phyloP scores from a whole-genome alignment of 2,329 filamentous ascomycete genomes.

The Fonsecaea pugnacius region DNA sequence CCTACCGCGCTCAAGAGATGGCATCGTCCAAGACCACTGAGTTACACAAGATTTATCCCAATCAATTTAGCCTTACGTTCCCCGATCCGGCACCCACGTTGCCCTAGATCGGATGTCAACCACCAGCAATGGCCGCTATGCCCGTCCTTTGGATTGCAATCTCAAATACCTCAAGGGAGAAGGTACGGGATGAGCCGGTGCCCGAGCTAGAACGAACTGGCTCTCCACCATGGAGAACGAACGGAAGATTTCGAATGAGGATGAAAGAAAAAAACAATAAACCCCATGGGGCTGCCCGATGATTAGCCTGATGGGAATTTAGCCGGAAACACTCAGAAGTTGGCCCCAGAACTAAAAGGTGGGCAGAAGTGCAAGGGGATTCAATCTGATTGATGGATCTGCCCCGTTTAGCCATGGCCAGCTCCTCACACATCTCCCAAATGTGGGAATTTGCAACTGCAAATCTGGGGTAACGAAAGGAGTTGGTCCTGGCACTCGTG shows the following conservation, averaged over 20 bases:
- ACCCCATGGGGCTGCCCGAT: constrained; percentile 13
- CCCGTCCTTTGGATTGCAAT: neutral
- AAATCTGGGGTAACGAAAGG: constrained; percentile 11
- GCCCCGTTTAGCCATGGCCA: constrained; percentile 7
- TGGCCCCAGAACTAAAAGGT: neutral
- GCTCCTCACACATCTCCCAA: neutral
- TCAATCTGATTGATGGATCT: constrained; percentile 7
- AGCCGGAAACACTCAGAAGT: constrained; percentile 8
- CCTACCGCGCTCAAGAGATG: neutral
- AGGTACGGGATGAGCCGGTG: neutral
- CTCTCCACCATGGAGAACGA: neutral
- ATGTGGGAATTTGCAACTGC: neutral
- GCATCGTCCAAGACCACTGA: neutral
- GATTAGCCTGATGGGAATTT: constrained; percentile 21
- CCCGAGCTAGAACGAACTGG: neutral
- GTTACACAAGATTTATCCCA: neutral
- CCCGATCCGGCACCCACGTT: neutral
- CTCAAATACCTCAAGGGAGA: neutral
- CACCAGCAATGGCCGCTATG: neutral
- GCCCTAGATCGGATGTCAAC: constrained; percentile 1
- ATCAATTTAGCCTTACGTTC: constrained; percentile 6
- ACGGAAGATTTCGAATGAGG: neutral
- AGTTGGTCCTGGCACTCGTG: neutral
- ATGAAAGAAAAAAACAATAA: neutral
- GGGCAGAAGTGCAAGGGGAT: neutral